Percentiles rank a stretch among this genome's conserved stretches.
phyloP scores from a whole-genome alignment of 306 rosid species.

The Clitoria ternatea region DNA sequence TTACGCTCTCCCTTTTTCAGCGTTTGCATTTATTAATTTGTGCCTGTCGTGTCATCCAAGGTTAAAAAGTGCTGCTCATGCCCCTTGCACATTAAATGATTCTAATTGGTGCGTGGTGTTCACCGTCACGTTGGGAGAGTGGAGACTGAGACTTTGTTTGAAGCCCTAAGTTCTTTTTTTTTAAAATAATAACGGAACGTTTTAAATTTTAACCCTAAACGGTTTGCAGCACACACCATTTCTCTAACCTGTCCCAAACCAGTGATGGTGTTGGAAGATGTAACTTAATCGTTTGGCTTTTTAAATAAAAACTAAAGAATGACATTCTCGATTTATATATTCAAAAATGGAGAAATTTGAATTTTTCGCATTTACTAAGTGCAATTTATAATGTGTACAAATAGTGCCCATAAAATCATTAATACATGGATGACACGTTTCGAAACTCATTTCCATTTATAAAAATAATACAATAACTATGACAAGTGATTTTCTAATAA shows the following conservation, averaged over 20 bases:
- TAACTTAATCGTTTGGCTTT: neutral
- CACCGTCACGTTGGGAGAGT: conserved; percentile 25
- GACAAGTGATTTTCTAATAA: neutral
- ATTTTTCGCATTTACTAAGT: neutral
- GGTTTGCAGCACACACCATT: conserved; percentile 14
- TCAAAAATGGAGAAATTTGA: neutral
- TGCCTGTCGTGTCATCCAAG: conserved; percentile 64
- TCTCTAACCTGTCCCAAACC: conserved; percentile 25
- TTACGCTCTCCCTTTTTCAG: conserved; percentile 48
- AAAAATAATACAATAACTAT: neutral
- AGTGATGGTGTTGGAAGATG: conserved; percentile 18
- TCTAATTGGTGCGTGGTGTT: conserved; percentile 42
- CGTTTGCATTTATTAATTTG: conserved; percentile 30
- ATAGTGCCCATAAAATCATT: neutral
- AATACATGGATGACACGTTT: neutral
- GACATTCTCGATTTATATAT: neutral
- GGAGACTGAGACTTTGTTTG: conserved; percentile 14
- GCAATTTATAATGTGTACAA: neutral
- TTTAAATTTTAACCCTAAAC: conserved; percentile 60
- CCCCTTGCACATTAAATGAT: conserved; percentile 48
- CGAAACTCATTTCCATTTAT: neutral
- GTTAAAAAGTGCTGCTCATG: conserved; percentile 54
- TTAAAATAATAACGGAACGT: conserved; percentile 37
- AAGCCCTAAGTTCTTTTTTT: conserved; percentile 60
- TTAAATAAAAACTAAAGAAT: conserved; percentile 14